Conservation (phyloP, 129 eudicot species). For the Flaveria robusta region DNA sequence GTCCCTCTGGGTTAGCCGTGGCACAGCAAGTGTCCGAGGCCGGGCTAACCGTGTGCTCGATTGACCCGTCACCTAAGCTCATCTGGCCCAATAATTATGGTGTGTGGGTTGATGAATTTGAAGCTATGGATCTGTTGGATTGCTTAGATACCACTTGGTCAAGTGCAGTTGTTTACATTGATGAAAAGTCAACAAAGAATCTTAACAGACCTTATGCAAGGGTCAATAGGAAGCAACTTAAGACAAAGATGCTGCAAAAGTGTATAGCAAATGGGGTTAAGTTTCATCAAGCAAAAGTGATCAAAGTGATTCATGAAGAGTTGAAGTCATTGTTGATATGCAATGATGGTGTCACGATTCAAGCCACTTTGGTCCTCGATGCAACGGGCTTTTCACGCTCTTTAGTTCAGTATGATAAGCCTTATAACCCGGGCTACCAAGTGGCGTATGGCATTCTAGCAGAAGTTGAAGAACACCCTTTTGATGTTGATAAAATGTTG, state of each 20-base stretch:
- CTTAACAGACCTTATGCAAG: constrained; percentile 93
- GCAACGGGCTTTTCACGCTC: constrained; percentile 93
- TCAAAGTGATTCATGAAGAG: constrained; percentile 90
- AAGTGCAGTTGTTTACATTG: constrained; percentile 75
- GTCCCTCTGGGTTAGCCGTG: constrained; percentile 95
- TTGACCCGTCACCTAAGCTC: constrained; percentile 87
- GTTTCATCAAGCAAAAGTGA: constrained; percentile 91
- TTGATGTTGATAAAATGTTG: constrained; percentile 88
- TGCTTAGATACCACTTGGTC: constrained; percentile 98
- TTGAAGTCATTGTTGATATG: constrained; percentile 76
- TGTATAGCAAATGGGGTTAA: constrained; percentile 91
- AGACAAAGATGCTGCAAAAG: constrained; percentile 91
- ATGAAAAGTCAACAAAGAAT: constrained; percentile 61
- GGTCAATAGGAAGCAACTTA: constrained; percentile 87
- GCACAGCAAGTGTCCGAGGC: constrained; percentile 97
- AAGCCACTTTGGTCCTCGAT: constrained; percentile 92
- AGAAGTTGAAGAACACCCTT: constrained; percentile 94
- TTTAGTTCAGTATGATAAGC: constrained; percentile 89
- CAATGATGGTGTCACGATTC: constrained; percentile 83
- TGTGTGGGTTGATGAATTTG: constrained; percentile 99
- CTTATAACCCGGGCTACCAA: constrained; percentile 98
- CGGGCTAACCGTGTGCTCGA: constrained; percentile 87
- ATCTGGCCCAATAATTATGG: constrained; percentile 99
- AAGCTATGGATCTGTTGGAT: constrained; percentile 94
- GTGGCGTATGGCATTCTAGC: constrained; percentile 97